Base-by-base conservation (phyloP, 1,139 yeast species). In the Blastobotrys elegans region DNA sequence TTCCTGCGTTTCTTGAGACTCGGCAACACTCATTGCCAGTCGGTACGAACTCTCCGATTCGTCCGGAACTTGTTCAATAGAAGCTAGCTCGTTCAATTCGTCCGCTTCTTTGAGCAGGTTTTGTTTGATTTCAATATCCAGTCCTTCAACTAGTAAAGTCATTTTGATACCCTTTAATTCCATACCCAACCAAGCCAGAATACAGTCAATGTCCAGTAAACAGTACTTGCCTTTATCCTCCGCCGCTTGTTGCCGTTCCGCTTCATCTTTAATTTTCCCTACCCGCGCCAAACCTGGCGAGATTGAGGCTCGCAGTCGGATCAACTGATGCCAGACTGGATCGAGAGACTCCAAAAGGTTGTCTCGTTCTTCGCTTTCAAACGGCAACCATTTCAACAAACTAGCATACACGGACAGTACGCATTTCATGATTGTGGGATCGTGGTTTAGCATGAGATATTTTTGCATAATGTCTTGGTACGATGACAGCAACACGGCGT, bases 21-120 rank as follows among this genome's bases (percentile, higher is more conserved):
- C 43, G 11, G 18, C n/a, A 4, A 20, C 27, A 10, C 20, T 17
- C 26, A 40, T 30, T 21, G 43, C 43, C 13, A 30, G n/a, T n/a
- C 26, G 24, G 26, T 40, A 40, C 13, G 43, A 40, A 4, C 30
- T 20, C 14, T 31, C 43, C 3, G 35, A 29, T 20, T 40, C 30
- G 26, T 40, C 43, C 4, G 43, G 43, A 11, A 40, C 43, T 3
- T 40, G 35, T 6, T 22, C 31, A 8, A 40, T 13, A 2, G n/a
- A 4, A 5, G 43, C 36, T 13, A 40, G 27, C 21, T 16, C 29
- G n/a, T 36, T 7, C 27, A 36, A 36, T 4, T 16, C 40, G 5
- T 36, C 17, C 21, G 37, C 10, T 11, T 17, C 21, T 4, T 13
- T 13, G 11, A 33, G 18, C 24, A 33, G 16, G 16, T 33, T 33